Evolutionary conservation across 2,329 filamentous ascomycete species (phyloP).

Genomic region (Incumbomyces lentus): DNA sequence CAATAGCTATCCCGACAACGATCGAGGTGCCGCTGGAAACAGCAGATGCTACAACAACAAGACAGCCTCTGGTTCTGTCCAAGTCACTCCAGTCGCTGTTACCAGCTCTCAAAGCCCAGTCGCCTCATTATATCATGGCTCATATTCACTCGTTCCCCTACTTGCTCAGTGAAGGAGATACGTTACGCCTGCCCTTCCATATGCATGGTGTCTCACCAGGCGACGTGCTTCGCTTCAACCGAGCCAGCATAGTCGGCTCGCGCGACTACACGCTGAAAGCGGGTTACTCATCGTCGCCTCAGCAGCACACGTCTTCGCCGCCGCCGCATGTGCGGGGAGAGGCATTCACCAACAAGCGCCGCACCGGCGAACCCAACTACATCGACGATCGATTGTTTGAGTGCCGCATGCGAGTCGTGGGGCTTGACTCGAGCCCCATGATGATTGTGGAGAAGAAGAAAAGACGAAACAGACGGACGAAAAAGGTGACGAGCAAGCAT

Average conservation of each 20-base stretch:
- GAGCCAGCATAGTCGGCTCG: constrained; percentile 70
- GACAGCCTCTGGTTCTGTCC: constrained; percentile 30
- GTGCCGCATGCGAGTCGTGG: constrained; percentile 75
- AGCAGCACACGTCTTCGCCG: constrained; percentile 4
- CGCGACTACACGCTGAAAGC: constrained; percentile 85
- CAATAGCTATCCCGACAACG: too few relatives aligned
- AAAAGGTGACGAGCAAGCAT: constrained; percentile 79
- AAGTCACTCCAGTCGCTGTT: constrained; percentile 33
- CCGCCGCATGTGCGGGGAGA: constrained; percentile 30
- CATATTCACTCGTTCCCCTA: constrained; percentile 42
- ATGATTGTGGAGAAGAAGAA: constrained; percentile 49
- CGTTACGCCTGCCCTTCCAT: constrained; percentile 65
- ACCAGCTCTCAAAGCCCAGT: constrained; percentile 34
- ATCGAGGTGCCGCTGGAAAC: constrained; percentile 10
- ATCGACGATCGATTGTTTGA: constrained; percentile 76
- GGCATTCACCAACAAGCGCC: constrained; percentile 15
- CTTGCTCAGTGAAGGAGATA: constrained; percentile 53
- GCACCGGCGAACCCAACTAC: constrained; percentile 35
- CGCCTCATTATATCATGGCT: constrained; percentile 38
- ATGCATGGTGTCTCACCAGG: constrained; percentile 69
- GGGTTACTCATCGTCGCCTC: constrained; percentile 23
- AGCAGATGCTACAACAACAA: constrained; percentile 17
- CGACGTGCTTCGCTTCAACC: constrained; percentile 78
- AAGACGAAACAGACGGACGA: constrained; percentile 55
- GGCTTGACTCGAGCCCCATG: constrained; percentile 65